These are phyloP conservation scores for Lasiodiplodia sp. DNA, from an alignment of 2,329 filamentous ascomycete species.

Conservation along the genomic window DNA sequence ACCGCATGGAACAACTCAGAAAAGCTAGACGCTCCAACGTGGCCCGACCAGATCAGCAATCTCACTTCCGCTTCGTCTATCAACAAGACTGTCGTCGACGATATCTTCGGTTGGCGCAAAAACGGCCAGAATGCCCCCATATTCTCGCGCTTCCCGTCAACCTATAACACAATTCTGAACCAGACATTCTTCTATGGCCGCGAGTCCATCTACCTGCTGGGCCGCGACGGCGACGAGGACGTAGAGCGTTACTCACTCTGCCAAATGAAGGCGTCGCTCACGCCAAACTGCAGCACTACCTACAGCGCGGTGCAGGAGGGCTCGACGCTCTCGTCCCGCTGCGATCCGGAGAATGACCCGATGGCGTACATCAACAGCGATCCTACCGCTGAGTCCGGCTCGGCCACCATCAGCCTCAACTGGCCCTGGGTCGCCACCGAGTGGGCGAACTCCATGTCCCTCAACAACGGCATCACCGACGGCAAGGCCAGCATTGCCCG, in stretches of 20 bases:
- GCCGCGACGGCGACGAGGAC: slow-evolving; percentile 38
- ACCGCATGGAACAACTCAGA: slow-evolving; percentile 61
- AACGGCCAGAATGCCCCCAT: slow-evolving; percentile 61
- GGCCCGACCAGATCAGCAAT: slow-evolving; percentile 31
- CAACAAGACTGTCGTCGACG: slow-evolving; percentile 63
- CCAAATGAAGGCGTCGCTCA: slow-evolving; percentile 68
- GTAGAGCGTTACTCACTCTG: slow-evolving; percentile 69
- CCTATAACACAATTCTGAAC: slow-evolving; percentile 67
- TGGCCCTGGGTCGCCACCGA: slow-evolving; percentile 54
- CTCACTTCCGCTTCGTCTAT: slow-evolving; percentile 28
- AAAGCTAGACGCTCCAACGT: slow-evolving; percentile 38
- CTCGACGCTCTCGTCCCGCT: slow-evolving; percentile 66
- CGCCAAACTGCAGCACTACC: slow-evolving; percentile 70
- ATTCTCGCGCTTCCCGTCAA: slow-evolving; percentile 59
- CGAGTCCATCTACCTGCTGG: slow-evolving; percentile 71
- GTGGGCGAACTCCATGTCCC: slow-evolving; percentile 52
- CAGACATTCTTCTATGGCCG: slow-evolving; percentile 43
- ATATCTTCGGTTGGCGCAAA: slow-evolving; percentile 74
- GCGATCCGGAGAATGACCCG: slow-evolving; percentile 62
- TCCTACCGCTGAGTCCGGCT: slow-evolving; percentile 63
- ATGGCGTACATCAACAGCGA: slow-evolving; percentile 63
- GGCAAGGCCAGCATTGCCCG: slow-evolving; percentile 54
- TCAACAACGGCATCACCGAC: slow-evolving; percentile 53
- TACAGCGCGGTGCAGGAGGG: slow-evolving; percentile 59
- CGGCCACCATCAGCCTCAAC: slow-evolving; percentile 46